Evolutionary conservation across 1,284 basidiomycete species (phyloP).

Genomic region (Leccinum discolor): DNA sequence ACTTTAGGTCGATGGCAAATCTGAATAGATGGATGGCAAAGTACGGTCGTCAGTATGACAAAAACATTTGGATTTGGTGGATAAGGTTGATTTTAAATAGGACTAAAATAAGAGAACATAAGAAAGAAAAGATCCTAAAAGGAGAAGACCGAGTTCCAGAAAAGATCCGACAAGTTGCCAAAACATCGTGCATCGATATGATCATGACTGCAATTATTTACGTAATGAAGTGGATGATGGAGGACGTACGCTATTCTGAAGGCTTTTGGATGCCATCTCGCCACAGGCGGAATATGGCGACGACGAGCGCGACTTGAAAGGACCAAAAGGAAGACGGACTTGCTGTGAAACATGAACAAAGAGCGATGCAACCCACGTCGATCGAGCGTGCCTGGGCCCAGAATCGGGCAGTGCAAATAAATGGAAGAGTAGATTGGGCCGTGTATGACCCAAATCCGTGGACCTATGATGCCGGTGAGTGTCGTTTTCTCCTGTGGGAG

Average conservation of each 20-base stretch:
- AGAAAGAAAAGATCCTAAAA: too few relatives aligned
- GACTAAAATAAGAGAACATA: too few relatives aligned
- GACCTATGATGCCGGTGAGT: conserved; percentile 21
- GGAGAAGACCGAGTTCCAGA: too few relatives aligned
- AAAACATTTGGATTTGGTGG: too few relatives aligned
- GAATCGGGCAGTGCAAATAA: conserved; percentile 72
- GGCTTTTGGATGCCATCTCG: conserved; percentile 61
- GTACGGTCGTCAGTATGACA: too few relatives aligned
- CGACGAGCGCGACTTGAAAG: conserved; percentile 37
- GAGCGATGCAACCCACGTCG: conserved; percentile 12
- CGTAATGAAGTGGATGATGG: conserved; percentile 30
- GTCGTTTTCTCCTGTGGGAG: conserved; percentile 23
- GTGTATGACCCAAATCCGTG: conserved; percentile 29
- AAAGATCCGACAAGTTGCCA: too few relatives aligned
- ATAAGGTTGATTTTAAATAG: too few relatives aligned
- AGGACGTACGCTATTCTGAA: conserved; percentile 76
- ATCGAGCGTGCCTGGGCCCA: conserved; percentile 45
- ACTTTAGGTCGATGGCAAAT: too few relatives aligned
- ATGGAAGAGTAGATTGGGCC: conserved; percentile 61
- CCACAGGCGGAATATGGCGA: conserved; percentile 63
- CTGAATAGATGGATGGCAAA: too few relatives aligned
- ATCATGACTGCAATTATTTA: too few relatives aligned
- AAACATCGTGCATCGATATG: too few relatives aligned
- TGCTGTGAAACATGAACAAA: conserved; percentile 26
- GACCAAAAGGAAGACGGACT: conserved; percentile 27